These are phyloP conservation scores for Boletus tomentosulus DNA, from an alignment of 768 basidiomycete species.

Conservation along the genomic window DNA sequence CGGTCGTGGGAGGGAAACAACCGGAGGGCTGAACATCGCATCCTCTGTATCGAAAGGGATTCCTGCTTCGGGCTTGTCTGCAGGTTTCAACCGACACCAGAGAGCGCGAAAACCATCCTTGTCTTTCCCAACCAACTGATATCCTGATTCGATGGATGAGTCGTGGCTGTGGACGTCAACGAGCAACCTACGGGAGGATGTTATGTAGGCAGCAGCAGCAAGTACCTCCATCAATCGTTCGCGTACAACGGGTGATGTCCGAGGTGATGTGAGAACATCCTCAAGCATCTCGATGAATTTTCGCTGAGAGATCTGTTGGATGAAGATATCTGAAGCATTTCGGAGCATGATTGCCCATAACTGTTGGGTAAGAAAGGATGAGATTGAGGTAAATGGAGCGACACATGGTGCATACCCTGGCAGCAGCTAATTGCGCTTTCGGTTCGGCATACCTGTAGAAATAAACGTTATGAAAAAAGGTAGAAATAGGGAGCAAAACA, in stretches of 20 bases:
- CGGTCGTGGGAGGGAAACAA: constrained; percentile 33
- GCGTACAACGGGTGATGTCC: constrained; percentile 74
- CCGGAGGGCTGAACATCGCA: constrained; percentile 71
- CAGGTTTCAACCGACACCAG: constrained; percentile 78
- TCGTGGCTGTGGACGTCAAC: too few relatives aligned
- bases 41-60: constrained; percentile 77
- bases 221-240: constrained; percentile 80
- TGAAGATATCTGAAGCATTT: constrained; percentile 71
- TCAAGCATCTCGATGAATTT: constrained; percentile 81
- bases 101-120: constrained; percentile 61
- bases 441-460: constrained; percentile 65
- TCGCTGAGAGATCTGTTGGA: constrained; percentile 62
- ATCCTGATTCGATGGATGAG: constrained; percentile 13
- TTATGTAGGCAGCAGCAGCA: constrained; percentile 68
- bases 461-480: constrained; percentile 3
- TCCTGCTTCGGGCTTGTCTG: constrained; percentile 80
- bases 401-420: constrained; percentile 48
- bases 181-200: constrained; percentile 22
- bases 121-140: constrained; percentile 22
- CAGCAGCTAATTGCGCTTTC: constrained; percentile 69
- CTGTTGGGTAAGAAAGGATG: constrained; percentile 32
- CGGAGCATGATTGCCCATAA: constrained; percentile 90
- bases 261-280: constrained; percentile 56
- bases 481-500: constrained; percentile 4
- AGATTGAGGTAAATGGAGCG: background rate